phyloP scores from a whole-genome alignment of 192 early-diverging fungal species.

The Coemansia sp. region DNA sequence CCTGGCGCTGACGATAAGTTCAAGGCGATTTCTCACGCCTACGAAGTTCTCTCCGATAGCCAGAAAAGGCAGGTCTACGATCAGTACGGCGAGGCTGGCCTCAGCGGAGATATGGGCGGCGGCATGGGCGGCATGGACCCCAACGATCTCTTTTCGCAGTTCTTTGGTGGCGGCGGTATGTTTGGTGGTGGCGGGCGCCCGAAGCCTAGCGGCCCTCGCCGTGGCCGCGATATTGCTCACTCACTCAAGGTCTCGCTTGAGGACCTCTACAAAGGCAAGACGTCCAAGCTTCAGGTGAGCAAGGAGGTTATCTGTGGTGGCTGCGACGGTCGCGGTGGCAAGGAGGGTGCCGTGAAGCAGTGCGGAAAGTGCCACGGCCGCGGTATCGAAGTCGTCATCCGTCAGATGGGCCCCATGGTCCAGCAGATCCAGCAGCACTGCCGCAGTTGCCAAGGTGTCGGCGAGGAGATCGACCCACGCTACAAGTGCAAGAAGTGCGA shows the following conservation, averaged over 20 bases:
- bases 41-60: constrained; percentile 90
- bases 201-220: constrained; percentile 75
- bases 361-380: constrained; percentile 85
- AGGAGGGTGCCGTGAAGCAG: constrained; percentile 84
- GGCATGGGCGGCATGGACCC: constrained; percentile 74
- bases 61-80: constrained; percentile 92
- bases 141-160: constrained; percentile 33
- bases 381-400: constrained; percentile 84
- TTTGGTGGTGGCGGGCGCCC: constrained; percentile 71
- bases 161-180: constrained; percentile 66
- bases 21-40: constrained; percentile 98
- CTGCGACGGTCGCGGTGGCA: constrained; percentile 96
- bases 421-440: constrained; percentile 99
- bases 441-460: constrained; percentile 83
- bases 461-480: constrained; percentile 88
- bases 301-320: constrained; percentile 88
- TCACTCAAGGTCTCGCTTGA: constrained; percentile 84
- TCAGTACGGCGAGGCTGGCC: constrained; percentile 84
- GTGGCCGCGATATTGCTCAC: constrained; percentile 90
- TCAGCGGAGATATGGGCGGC: constrained; percentile 73
- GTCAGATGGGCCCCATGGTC: constrained; percentile 99
- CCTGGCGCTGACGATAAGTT: constrained; percentile 82
- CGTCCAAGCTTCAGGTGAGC: constrained; percentile 91
- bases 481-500: constrained; percentile 88
- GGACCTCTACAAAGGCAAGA: constrained; percentile 92